Evolutionary conservation across 1,284 basidiomycete genomes (phyloP), one percentile per base, ranked within the genome.

Genomic region (Trametes pubescens): DNA sequence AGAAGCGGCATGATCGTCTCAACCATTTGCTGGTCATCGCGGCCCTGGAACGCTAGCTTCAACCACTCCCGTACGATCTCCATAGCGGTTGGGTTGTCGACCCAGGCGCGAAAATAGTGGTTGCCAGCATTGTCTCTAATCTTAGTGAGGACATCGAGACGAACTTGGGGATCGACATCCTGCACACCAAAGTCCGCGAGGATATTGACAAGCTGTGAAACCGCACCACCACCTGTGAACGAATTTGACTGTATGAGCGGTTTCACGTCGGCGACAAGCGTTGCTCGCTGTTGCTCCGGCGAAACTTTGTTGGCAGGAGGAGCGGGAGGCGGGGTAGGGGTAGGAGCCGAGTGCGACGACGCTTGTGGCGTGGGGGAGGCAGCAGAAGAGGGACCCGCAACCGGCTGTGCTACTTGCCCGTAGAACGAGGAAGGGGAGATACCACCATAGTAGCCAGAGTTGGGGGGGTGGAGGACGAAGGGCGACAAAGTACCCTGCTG

Each of bases 51-150:
- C 48, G 85, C 88, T 4, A 87, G 81, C 77, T 89, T 91, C 63
- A 94, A 78, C 92, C 92, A 94, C 69, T 91, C 90, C 61, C 89
- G 82, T 40, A 90, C 86, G 51, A 93, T 82, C 64, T 90, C 89
- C 80, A 94, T 87, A 22, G 91, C 92, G 55, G 77, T 76, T 48
- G 75, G 24, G 74, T 91, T 92, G 74, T 92, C 91, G 22, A 86
- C 83, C 92, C 91, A 94, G 5, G 91, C 91, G 51, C 90, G 86
- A 74, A 91, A 93, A 73, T 93, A 94, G 72, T 92, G 89, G 73
- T 93, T 92, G 40, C 88, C 89, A 24, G 92, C 92, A 57, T 88
- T 86, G 75, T 94, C 92, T 67, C 92, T 83, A 68, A 94, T 91
- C 77, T 88, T 88, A 16, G 87, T 90, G 61, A 92, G 76, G 57